These are phyloP conservation scores for Candida mesenterica DNA, from an alignment of 1,139 yeast species.

Conservation along the genomic window DNA sequence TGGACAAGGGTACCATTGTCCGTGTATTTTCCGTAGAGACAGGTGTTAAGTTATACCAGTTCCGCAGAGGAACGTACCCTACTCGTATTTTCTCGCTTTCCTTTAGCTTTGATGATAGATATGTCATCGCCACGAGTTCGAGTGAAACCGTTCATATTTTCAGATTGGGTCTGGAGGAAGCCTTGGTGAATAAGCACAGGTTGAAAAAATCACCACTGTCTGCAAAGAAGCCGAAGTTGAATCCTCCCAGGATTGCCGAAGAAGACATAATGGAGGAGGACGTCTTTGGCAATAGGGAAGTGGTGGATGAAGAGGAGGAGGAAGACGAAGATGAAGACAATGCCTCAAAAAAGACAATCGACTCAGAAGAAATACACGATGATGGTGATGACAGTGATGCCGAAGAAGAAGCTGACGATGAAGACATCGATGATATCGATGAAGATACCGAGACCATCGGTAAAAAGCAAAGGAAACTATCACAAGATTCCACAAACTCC, in stretches of 20 bases:
- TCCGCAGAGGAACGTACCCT: slow-evolving; percentile 92
- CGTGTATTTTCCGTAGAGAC: slow-evolving; percentile 83
- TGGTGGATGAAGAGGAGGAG: slow-evolving; percentile 20
- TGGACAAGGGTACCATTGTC: slow-evolving; percentile 92
- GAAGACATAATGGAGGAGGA: slow-evolving; percentile 14
- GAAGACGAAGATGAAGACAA: slow-evolving; percentile 33
- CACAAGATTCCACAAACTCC: slow-evolving; percentile 40
- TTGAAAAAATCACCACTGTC: slow-evolving; percentile 21
- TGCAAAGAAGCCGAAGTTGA: slow-evolving; percentile 18
- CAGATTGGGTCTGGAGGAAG: slow-evolving; percentile 63
- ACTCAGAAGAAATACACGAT: slow-evolving; percentile 15
- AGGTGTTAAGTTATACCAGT: slow-evolving; percentile 82
- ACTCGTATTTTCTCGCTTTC: slow-evolving; percentile 82
- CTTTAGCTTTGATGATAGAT: slow-evolving; percentile 72
- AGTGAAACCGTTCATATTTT: slow-evolving; percentile 94
- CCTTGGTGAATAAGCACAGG: slow-evolving; percentile 43
- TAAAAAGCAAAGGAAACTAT: slow-evolving; percentile 35
- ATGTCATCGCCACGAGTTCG: slow-evolving; percentile 82
- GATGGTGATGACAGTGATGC: slow-evolving; percentile 35
- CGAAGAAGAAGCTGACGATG: slow-evolving; percentile 25
- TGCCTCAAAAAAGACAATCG: slow-evolving; percentile 21
- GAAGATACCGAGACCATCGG: slow-evolving; percentile 25
- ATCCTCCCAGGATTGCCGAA: slow-evolving; percentile 31
- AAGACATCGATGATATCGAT: slow-evolving; percentile 30
- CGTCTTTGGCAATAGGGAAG: not conserved